These are phyloP conservation scores for Lecanicillium sp. DNA, from an alignment of 2,329 filamentous ascomycete species.

Conservation along the genomic window DNA sequence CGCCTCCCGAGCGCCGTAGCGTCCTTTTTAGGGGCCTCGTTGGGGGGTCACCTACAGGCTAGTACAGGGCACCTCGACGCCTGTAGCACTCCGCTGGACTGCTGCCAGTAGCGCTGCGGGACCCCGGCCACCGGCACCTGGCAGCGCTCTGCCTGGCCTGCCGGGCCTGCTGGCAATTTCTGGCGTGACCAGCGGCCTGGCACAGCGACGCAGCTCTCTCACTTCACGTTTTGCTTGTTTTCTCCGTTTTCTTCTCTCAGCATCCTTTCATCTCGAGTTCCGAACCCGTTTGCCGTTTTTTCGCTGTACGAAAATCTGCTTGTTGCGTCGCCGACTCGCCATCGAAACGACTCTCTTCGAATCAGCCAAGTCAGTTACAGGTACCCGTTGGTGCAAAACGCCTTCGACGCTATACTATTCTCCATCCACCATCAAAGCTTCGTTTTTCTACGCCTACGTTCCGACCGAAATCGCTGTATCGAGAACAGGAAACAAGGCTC, in stretches of 20 bases:
- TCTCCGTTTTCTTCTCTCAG: slow-evolving; percentile 12
- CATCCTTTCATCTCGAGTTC: slow-evolving; percentile 1
- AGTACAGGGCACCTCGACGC: neutral
- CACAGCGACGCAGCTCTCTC: slow-evolving; percentile 11
- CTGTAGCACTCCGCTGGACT: neutral
- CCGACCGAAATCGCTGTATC: slow-evolving; percentile 7
- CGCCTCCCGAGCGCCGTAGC: slow-evolving; percentile 5
- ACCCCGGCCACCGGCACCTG: neutral
- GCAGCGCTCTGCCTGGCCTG: too few species aligned
- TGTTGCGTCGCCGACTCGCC: too few species aligned
- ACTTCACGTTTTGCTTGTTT: slow-evolving; percentile 12
- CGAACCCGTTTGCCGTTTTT: too few species aligned
- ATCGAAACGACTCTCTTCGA: neutral
- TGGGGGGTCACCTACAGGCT: too few species aligned
- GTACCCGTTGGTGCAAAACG: neutral
- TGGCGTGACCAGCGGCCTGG: slow-evolving; percentile 8
- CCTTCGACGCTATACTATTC: slow-evolving; percentile 4
- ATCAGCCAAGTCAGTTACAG: too few species aligned
- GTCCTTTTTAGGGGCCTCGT: too few species aligned
- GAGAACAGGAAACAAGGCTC: neutral
- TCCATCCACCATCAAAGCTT: slow-evolving; percentile 9
- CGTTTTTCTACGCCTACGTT: neutral
- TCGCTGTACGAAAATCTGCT: too few species aligned
- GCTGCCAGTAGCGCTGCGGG: neutral
- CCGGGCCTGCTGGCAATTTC: too few species aligned